A percentile compares a stretch with the other conserved stretches of the same genome.
Evolutionary conservation across 805 yeast species (phyloP).

Genomic region (Sugiyamaella qingdaonensis): DNA sequence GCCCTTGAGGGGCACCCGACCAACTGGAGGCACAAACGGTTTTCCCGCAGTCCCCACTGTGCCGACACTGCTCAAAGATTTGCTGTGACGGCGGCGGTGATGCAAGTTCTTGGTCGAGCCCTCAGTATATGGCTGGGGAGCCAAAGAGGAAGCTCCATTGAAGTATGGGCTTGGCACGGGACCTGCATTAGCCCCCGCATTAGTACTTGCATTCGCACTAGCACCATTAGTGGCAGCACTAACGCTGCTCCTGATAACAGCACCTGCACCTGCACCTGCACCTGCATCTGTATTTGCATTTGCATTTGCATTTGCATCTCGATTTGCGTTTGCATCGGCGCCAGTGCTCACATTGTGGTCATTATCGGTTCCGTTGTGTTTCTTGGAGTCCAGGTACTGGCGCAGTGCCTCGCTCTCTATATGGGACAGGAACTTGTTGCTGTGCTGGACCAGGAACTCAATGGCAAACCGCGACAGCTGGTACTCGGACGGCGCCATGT

Average conservation of each 20-base stretch:
- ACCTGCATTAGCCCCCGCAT: not conserved
- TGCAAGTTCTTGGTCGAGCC: not conserved
- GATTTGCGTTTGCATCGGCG: too few species aligned
- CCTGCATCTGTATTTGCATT: too few species aligned
- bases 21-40: not conserved
- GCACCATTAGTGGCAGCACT: not conserved
- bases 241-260: too few species aligned
- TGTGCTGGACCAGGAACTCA: conserved; percentile 83
- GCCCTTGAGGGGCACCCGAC: not conserved
- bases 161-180: not conserved
- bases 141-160: not conserved
- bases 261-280: not conserved
- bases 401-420: conserved; percentile 32
- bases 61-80: conserved; percentile 28
- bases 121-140: not conserved
- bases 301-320: not conserved
- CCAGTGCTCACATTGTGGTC: too few species aligned
- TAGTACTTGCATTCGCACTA: not conserved
- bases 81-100: conserved; percentile 27
- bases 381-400: conserved; percentile 25
- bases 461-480: conserved; percentile 81
- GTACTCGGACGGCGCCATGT: conserved; percentile 88
- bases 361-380: not conserved
- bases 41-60: not conserved
- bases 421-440: conserved; percentile 66